phyloP scores from a whole-genome alignment of 1,284 basidiomycete genomes.

The Rhodofomes roseus region DNA sequence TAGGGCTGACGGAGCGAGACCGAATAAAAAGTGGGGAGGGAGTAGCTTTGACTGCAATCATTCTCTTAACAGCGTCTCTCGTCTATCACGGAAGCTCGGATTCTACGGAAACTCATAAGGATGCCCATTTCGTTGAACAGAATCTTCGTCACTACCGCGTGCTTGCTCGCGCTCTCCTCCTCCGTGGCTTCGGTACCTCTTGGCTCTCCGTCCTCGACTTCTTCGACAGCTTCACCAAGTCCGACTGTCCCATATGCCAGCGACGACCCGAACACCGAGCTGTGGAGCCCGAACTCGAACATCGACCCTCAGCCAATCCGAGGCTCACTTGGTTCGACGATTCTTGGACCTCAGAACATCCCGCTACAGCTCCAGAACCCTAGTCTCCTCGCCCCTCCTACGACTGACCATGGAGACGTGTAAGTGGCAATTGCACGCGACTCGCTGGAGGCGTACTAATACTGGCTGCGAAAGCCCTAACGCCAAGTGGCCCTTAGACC shows the following conservation, averaged over 20 bases:
- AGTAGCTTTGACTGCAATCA: too few relatives aligned
- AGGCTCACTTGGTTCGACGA: slow-evolving; percentile 42
- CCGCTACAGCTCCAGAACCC: slow-evolving; percentile 54
- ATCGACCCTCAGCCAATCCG: slow-evolving; percentile 34
- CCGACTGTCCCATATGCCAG: slow-evolving; percentile 45
- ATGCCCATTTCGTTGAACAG: not conserved
- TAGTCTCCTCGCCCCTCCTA: slow-evolving; percentile 61
- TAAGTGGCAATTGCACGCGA: slow-evolving; percentile 28
- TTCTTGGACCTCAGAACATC: slow-evolving; percentile 57
- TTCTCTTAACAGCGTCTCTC: too few relatives aligned
- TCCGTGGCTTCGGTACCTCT: not conserved
- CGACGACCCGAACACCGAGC: slow-evolving; percentile 49
- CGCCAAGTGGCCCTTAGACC: slow-evolving; percentile 69
- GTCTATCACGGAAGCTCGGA: too few relatives aligned
- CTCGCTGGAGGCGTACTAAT: not conserved
- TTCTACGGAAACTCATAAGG: too few relatives aligned
- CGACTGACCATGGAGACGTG: slow-evolving; percentile 63
- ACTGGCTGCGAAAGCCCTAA: slow-evolving; percentile 39
- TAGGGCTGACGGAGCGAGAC: too few relatives aligned
- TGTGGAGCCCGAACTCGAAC: slow-evolving; percentile 29
- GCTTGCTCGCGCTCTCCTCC: not conserved
- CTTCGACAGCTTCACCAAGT: slow-evolving; percentile 5
- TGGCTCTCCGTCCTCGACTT: not conserved
- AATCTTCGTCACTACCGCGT: not conserved
- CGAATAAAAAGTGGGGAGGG: too few relatives aligned